phyloP scores from a whole-genome alignment of 129 eudicot genomes.

The Centaurea solstitialis region DNA sequence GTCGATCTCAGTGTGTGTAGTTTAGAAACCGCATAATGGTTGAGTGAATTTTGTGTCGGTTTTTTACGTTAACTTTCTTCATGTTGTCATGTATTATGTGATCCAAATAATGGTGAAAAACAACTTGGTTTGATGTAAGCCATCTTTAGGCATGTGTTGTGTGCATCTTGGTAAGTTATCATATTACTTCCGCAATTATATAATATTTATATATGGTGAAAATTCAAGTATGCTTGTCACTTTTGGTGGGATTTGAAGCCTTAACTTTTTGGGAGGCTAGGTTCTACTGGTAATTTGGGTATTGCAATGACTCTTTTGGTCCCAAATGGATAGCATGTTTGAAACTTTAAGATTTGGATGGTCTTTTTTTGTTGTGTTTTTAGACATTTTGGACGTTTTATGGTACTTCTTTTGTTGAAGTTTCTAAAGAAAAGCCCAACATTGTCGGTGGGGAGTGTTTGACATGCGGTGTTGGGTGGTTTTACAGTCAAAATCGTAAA shows the following conservation, averaged over 20 bases:
- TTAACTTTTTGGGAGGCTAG: neutral
- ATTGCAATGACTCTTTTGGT: neutral
- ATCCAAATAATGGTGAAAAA: slow-evolving; percentile 25
- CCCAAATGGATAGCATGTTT: too few species aligned
- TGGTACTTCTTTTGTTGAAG: too few species aligned
- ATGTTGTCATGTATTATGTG: slow-evolving; percentile 21
- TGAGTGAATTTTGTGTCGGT: slow-evolving; percentile 36
- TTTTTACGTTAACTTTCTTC: slow-evolving; percentile 10
- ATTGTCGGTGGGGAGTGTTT: too few species aligned
- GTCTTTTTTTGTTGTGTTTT: neutral
- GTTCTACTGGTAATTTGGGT: neutral
- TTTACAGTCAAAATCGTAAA: too few species aligned
- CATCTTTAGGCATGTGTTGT: neutral
- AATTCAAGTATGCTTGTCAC: neutral
- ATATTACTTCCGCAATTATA: neutral
- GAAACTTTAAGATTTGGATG: neutral
- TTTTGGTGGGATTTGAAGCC: neutral
- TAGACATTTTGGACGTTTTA: neutral
- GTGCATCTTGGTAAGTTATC: neutral
- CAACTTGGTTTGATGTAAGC: slow-evolving; percentile 12
- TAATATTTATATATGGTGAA: neutral
- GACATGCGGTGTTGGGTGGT: too few species aligned
- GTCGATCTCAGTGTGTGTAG: slow-evolving; percentile 35
- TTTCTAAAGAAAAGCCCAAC: too few species aligned
- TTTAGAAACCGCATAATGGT: slow-evolving; percentile 31